phyloP scores from a whole-genome alignment of 768 basidiomycete species.

The Pulveroboletus frians region DNA sequence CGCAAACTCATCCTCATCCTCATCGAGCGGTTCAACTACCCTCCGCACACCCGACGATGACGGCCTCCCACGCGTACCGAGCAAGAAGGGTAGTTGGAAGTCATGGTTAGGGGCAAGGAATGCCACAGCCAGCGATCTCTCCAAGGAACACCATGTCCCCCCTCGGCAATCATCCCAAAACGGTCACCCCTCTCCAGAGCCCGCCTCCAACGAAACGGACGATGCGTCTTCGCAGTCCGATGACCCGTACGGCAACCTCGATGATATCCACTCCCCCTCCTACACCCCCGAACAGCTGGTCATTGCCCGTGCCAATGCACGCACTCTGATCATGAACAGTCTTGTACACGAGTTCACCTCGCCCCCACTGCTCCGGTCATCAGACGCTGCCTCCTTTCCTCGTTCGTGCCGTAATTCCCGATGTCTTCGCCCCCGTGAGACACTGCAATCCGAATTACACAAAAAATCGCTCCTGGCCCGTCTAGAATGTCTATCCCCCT shows the following conservation, averaged over 20 bases:
- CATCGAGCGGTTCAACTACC: constrained; percentile 47
- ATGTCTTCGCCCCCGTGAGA: constrained; percentile 33
- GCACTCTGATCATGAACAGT: constrained; percentile 42
- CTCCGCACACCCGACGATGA: constrained; percentile 62
- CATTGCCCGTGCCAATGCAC: constrained; percentile 37
- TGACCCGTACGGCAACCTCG: constrained; percentile 27
- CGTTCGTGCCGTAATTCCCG: constrained; percentile 48
- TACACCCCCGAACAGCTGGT: constrained; percentile 25
- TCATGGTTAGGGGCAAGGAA: constrained; percentile 48
- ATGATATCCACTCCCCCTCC: constrained; percentile 12
- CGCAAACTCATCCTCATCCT: constrained; percentile 55
- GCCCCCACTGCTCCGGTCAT: constrained; percentile 45
- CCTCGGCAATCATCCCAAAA: constrained; percentile 31
- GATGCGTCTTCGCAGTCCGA: constrained; percentile 37
- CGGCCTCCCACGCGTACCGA: constrained; percentile 29
- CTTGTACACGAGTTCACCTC: constrained; percentile 37
- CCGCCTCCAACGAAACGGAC: constrained; percentile 25
- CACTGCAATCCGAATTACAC: constrained; percentile 44
- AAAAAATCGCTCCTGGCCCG: constrained; percentile 47
- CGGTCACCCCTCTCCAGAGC: constrained; percentile 19
- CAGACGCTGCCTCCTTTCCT: constrained; percentile 41
- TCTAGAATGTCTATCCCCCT: constrained; percentile 36
- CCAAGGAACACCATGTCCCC: constrained; percentile 22
- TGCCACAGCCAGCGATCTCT: constrained; percentile 23
- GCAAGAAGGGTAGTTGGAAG: constrained; percentile 49